These are phyloP conservation scores for Castanospermum australe DNA, from an alignment of 306 rosid genomes.

Conservation along the genomic window DNA sequence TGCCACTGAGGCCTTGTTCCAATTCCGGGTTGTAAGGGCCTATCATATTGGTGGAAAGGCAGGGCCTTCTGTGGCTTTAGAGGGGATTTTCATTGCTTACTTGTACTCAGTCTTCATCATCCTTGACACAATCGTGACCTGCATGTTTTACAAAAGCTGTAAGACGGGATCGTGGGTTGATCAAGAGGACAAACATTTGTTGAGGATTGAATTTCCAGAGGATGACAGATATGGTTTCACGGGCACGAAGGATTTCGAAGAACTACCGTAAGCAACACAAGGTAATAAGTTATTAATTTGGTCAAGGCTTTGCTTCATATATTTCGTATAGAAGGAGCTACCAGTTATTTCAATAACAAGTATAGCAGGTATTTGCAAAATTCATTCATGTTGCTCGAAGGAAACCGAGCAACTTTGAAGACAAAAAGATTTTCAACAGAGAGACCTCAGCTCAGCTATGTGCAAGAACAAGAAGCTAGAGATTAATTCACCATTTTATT, in stretches of 20 bases:
- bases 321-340: background rate
- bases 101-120: constrained; percentile 72
- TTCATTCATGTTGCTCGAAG: constrained; percentile 38
- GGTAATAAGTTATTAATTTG: constrained; percentile 9
- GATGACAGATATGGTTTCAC: constrained; percentile 29
- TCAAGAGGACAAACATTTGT: constrained; percentile 19
- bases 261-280: constrained; percentile 41
- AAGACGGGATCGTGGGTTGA: constrained; percentile 27
- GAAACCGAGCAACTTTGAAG: constrained; percentile 31
- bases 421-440: constrained; percentile 26
- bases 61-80: constrained; percentile 45
- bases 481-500: constrained; percentile 21
- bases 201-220: constrained; percentile 32
- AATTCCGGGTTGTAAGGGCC: constrained; percentile 60
- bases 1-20: constrained; percentile 81
- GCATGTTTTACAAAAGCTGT: constrained; percentile 67
- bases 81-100: constrained; percentile 72
- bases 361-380: constrained; percentile 25
- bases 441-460: constrained; percentile 17
- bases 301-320: constrained; percentile 3
- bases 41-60: constrained; percentile 36
- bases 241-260: constrained; percentile 38
- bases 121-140: constrained; percentile 71
- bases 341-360: background rate
- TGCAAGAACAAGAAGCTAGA: constrained; percentile 16